Evolutionary conservation across 106 monocot species (phyloP), one percentile per base, ranked within the genome.

Genomic region (Chionographis japonica): DNA sequence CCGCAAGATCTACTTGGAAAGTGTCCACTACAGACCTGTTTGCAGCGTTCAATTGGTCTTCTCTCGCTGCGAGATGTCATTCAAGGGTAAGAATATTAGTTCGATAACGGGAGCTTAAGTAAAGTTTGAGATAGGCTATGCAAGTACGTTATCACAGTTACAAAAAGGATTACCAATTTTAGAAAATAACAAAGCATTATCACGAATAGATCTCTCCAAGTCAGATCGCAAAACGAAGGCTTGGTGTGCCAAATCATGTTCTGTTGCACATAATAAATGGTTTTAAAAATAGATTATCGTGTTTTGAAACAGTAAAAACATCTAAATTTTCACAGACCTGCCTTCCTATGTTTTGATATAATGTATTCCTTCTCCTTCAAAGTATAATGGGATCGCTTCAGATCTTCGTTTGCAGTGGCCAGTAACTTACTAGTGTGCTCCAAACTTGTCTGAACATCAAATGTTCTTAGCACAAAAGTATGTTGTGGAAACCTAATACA

Each of bases 231-330:
- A 68, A 19, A 73, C 81, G 76, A 70, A 87, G 2, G 98, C 93
- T 77, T 93, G 93, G 70, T 99, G 83, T 61, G 88, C 78, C 64
- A 99, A 74, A 17, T 87, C 90, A 82, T 75, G 90, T 76, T 99
- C 93, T 99, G 85, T 37, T 50, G 15, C 15, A 77, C 20, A 62
- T 52, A 59, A 27, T 52, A 49, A 13, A 50, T 51, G 17, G 57
- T 4, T 62, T 69, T 68, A 58, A 19, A 58, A 55, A 38, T 3
- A 19, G 37, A 40, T 14, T 15, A 18, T 10, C 40, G 27, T 41
- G 60, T 60, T 4, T 69, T 63, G 20, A 12, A 42, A 58, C 42
- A 2, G 27, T 12, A 51, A 4, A n/a, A 54, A 36, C 8, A 50
- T 56, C 8, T 51, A 60, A 41, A 41, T n/a, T 50, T 12, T 39